Conservation (phyloP, 1,284 basidiomycete species). For the Melampsora americana region DNA sequence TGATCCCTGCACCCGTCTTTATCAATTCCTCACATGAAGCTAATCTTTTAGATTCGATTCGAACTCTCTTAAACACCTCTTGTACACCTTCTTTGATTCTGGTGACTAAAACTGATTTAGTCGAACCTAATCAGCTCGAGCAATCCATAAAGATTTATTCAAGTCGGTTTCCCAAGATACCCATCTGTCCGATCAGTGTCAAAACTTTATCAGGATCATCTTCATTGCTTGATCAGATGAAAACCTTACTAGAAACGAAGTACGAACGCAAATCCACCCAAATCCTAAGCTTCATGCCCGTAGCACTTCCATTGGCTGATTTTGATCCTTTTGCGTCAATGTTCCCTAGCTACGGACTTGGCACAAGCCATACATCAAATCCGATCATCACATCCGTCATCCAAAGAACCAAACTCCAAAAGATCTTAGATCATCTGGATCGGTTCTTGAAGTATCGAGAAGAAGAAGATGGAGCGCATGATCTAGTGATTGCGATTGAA, state of each 20-base stretch:
- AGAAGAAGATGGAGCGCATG: neutral
- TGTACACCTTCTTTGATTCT: constrained; percentile 11
- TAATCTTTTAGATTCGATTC: neutral
- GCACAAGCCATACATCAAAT: neutral
- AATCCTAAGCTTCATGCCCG: neutral
- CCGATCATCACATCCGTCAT: constrained; percentile 21
- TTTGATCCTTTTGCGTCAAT: neutral
- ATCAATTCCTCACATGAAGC: neutral
- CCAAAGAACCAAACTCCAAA: constrained; percentile 17
- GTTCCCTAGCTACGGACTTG: neutral
- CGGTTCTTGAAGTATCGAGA: constrained; percentile 5
- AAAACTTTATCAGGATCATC: neutral
- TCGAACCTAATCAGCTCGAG: neutral
- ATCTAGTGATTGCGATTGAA: constrained; percentile 37
- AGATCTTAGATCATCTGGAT: constrained; percentile 11
- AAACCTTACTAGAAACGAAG: neutral
- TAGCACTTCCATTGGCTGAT: neutral
- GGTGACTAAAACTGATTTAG: constrained; percentile 27
- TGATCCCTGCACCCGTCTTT: constrained; percentile 15
- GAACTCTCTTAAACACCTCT: neutral
- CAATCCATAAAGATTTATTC: neutral
- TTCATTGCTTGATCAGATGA: constrained; percentile 11
- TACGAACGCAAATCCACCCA: neutral
- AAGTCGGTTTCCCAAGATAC: neutral
- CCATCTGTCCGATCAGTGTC: constrained; percentile 16